Evolutionary conservation across 1,284 basidiomycete genomes (phyloP).

Genomic region (Fomitiporia mediterranea): DNA sequence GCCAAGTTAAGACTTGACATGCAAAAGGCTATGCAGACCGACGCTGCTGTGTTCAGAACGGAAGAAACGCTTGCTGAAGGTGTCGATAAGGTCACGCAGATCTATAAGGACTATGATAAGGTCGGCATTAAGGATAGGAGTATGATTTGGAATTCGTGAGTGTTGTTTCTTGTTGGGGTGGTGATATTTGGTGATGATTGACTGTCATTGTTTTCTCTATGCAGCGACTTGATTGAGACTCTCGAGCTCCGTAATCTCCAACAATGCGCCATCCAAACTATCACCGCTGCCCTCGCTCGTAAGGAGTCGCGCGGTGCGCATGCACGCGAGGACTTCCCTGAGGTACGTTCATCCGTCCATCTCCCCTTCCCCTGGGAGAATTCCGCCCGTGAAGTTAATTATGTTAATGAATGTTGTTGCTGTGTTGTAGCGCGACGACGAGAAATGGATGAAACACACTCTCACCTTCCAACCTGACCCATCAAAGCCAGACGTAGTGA

Average conservation of each 20-base stretch:
- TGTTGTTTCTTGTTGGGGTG: conserved; percentile 17
- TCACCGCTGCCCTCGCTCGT: conserved; percentile 90
- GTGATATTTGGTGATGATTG: background rate
- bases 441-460: conserved; percentile 93
- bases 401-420: conserved; percentile 4
- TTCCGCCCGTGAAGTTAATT: too few relatives aligned
- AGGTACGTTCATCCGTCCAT: conserved; percentile 44
- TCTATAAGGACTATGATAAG: conserved; percentile 85
- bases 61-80: conserved; percentile 91
- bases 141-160: conserved; percentile 98
- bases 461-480: conserved; percentile 80
- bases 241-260: conserved; percentile 95
- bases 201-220: background rate
- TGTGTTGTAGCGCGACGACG: conserved; percentile 69
- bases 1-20: conserved; percentile 90
- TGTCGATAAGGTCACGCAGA: conserved; percentile 79
- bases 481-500: conserved; percentile 74
- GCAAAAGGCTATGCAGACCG: conserved; percentile 98
- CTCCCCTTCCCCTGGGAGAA: too few relatives aligned
- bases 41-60: conserved; percentile 91
- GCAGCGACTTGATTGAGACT: conserved; percentile 91
- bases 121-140: conserved; percentile 97
- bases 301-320: conserved; percentile 98
- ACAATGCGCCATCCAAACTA: conserved; percentile 94
- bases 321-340: conserved; percentile 93